Percentiles rank a stretch among this genome's conserved stretches.
These are phyloP conservation scores for Metschnikowia santaceciliae DNA, from an alignment of 805 yeast genomes.

Conservation along the genomic window DNA sequence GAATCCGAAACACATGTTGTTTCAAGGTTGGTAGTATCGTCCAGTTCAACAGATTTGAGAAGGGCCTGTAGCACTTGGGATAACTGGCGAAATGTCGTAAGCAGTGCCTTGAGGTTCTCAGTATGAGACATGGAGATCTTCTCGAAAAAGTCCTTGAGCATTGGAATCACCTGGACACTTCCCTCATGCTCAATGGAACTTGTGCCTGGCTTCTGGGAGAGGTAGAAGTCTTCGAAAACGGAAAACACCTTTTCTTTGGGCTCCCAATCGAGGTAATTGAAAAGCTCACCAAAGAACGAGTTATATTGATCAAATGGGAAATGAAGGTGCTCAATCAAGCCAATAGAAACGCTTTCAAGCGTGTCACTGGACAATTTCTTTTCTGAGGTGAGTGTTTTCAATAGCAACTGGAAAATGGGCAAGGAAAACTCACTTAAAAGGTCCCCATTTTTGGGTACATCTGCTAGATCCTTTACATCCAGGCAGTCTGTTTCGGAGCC, in stretches of 20 bases:
- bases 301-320: slow-evolving; percentile 27
- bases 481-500: not conserved
- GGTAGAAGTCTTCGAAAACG: slow-evolving; percentile 27
- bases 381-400: slow-evolving; percentile 24
- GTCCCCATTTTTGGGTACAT: not conserved
- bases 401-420: slow-evolving; percentile 38
- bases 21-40: slow-evolving; percentile 1
- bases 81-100: slow-evolving; percentile 22
- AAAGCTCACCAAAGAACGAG: slow-evolving; percentile 40
- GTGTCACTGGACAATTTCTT: slow-evolving; percentile 12
- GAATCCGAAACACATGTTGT: slow-evolving; percentile 21
- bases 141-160: slow-evolving; percentile 42
- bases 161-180: slow-evolving; percentile 28
- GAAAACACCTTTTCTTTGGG: slow-evolving; percentile 24
- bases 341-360: slow-evolving; percentile 9
- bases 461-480: not conserved
- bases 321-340: slow-evolving; percentile 14
- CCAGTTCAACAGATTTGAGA: slow-evolving; percentile 14
- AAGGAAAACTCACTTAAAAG: slow-evolving; percentile 35
- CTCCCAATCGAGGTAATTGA: slow-evolving; percentile 30
- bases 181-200: not conserved
- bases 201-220: slow-evolving; percentile 9
- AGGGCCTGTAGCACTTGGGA: slow-evolving; percentile 22
- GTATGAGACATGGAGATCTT: slow-evolving; percentile 40
- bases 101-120: slow-evolving; percentile 20